Conservation (phyloP, 164 flowering plant genomes). For the Chimonanthus praecox region DNA sequence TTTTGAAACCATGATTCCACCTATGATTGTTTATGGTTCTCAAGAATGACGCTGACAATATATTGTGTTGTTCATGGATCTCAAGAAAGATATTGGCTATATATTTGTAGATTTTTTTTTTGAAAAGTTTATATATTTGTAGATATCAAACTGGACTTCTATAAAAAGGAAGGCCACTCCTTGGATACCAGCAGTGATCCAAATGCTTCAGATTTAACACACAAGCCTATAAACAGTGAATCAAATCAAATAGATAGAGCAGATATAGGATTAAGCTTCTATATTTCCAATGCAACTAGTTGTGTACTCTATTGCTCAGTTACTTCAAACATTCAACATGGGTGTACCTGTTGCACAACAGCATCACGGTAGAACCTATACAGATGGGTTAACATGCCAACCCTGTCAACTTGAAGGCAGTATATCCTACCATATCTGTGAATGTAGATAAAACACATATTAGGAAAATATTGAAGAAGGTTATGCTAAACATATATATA, state of each 20-base stretch:
- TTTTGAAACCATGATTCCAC: too few relatives aligned
- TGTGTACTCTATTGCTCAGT: neutral
- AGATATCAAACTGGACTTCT: too few relatives aligned
- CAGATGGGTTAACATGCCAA: conserved; percentile 76
- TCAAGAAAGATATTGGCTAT: too few relatives aligned
- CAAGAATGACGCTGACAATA: too few relatives aligned
- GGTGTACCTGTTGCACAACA: conserved; percentile 78
- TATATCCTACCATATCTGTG: conserved; percentile 95
- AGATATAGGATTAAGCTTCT: neutral
- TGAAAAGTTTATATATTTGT: too few relatives aligned
- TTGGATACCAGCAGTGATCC: too few relatives aligned
- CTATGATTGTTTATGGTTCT: too few relatives aligned
- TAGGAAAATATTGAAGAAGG: neutral
- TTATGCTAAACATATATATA: neutral
- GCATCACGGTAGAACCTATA: conserved; percentile 95
- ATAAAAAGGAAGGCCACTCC: neutral
- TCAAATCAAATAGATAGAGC: neutral
- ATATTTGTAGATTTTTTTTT: too few relatives aligned
- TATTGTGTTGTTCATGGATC: too few relatives aligned
- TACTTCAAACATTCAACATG: conserved; percentile 2
- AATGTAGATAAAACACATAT: neutral
- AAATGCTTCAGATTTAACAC: too few relatives aligned
- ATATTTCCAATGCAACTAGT: neutral
- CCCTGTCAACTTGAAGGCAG: conserved; percentile 89
- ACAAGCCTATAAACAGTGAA: too few relatives aligned